Evolutionary conservation across 1,139 yeast species (phyloP).

Genomic region (Meyerozyma smithsonii): DNA sequence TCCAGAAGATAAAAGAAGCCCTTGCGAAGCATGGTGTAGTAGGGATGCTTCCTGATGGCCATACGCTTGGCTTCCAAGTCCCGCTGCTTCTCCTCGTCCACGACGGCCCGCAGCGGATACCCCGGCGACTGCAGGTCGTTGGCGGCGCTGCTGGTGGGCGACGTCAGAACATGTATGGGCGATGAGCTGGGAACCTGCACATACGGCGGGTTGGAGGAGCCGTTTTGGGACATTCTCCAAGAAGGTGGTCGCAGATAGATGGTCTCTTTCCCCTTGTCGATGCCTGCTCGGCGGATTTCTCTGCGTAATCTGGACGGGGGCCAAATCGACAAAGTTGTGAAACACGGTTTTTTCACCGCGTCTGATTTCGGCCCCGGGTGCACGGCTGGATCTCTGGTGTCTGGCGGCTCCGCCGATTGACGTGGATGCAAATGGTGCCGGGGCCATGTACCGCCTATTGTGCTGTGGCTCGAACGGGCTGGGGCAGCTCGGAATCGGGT

Average conservation of each 20-base stretch:
- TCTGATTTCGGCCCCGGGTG: background rate
- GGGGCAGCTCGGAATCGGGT: conserved; percentile 66
- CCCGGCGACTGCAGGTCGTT: conserved; percentile 7
- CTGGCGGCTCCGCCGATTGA: background rate
- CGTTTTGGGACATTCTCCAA: background rate
- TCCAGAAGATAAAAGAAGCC: conserved; percentile 43
- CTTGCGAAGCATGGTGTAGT: conserved; percentile 46
- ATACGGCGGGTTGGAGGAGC: conserved; percentile 9
- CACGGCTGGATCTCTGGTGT: background rate
- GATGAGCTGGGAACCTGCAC: conserved; percentile 38
- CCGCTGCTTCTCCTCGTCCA: conserved; percentile 22
- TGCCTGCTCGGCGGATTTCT: background rate
- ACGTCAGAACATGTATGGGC: conserved; percentile 24
- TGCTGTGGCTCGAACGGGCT: conserved; percentile 84
- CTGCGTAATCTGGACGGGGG: background rate
- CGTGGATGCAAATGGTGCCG: background rate
- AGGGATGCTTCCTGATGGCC: conserved; percentile 37
- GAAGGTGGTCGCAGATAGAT: background rate
- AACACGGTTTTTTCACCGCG: conserved; percentile 3
- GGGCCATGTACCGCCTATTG: conserved; percentile 24
- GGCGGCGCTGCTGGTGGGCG: conserved; percentile 16
- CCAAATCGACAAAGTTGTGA: background rate
- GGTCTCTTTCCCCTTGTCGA: background rate
- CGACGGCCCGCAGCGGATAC: conserved; percentile 9
- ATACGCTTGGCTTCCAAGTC: conserved; percentile 34